Evolutionary conservation across 306 rosid genomes (phyloP), one percentile per base, ranked within the genome.

Genomic region (Inga laurina): DNA sequence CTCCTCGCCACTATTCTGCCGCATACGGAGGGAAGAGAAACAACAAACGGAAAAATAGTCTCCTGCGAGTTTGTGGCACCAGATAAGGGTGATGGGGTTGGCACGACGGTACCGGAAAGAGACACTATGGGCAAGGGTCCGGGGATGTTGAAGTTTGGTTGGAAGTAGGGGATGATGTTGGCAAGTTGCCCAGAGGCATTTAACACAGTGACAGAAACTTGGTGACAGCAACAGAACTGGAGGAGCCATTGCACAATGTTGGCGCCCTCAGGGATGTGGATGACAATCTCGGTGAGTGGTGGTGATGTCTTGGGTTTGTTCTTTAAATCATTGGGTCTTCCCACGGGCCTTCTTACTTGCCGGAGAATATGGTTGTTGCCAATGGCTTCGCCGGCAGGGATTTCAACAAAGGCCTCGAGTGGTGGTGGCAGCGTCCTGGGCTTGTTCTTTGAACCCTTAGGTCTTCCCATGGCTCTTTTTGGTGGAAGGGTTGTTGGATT

Each of bases 271-370:
- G 91, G 67, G 57, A 93, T 84, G 62, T 90, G 91, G 48, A 93
- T 84, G 27, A 6, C 10, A 9, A 0, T 7, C 24, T 16, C 30
- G 1, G 3, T 2, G 34, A 32, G 52, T 77, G 59, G 45, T 48
- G 79, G 3, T 79, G 64, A 0, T 19, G 24, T 54, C 61, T 19
- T 54, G n/a, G 94, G 94, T 52, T 88, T 93, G 89, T 93, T 93
- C 83, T 91, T 93, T 0, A 94, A 93, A 0, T 94, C 95, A 1
- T 86, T 91, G 7, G 97, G 97, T 32, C 97, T 83, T 18, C 97
- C 97, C 54, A 93, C 79, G 10, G 90, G 92, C 57, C 80, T 91
- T 75, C 51, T 89, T 14, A 44, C 16, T 2, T 57, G 49, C 13
- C 39, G 52, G 48, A 45, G 43, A 22, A 37, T 46, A 41, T 62